Base-by-base conservation (phyloP, 2,329 filamentous ascomycete species). In the Didymella sp. region DNA sequence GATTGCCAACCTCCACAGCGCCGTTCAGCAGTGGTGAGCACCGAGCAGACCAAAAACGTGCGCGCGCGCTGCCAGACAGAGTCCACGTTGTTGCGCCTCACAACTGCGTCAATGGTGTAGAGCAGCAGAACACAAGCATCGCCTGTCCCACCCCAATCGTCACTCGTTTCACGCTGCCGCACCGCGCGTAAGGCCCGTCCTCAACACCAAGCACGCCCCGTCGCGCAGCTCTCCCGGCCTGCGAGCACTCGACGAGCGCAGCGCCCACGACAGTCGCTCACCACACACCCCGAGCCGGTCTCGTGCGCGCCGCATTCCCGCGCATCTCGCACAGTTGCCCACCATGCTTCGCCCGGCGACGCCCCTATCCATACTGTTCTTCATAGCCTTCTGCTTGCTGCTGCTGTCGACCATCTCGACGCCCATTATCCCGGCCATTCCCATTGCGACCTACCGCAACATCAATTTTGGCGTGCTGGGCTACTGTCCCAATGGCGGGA, bases 401-500 rank as follows among this genome's bases (percentile, higher is more conserved):
- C 82, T 98, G 43, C 82, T 99, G 35, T 91, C 92, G 43, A 91
- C 93, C 35, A 80, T 99, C n/a, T 96, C 94, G 1, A 93, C 92
- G 0, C 95, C 95, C 17, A 87, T 99, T 66, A 89, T 98, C 73
- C 87, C 89, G 72, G 84, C 83, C 24, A 96, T 99, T 43, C 91
- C 92, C 9, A 82, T 99, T 38, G 93, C 90, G 33, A 87, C 86
- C 49, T 94, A 88, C 72, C 79, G 88, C 38, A 87, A 89, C 68
- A 86, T 91, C 66, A 88, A 87, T 65, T 97, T 96, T 81, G 95
- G 95, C 45, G 93, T 98, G 45, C 94, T 98, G 80, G 95, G 95
- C 24, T 96, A 87, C 70, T 99, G 95, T 77, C 82, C 86, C 63
- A 80, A 78, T 35, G 71, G 77, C 56, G 71, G 77, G 56, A 58